Conservation (phyloP, 139 green algal genomes). For the Coccomyxa sp. region DNA sequence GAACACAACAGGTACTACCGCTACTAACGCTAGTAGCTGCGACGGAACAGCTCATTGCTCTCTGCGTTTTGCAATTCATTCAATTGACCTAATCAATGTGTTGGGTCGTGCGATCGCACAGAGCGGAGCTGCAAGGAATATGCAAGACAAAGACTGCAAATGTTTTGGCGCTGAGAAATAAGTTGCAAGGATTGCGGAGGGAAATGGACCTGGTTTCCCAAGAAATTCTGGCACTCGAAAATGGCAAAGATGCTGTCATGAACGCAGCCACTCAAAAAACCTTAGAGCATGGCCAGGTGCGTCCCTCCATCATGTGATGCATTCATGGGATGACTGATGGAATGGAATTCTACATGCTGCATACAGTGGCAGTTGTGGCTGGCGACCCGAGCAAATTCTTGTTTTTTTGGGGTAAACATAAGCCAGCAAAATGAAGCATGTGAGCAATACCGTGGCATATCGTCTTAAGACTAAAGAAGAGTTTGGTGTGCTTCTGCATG, state of each 20-base stretch:
- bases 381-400: not conserved
- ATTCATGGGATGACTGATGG: not conserved
- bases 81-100: not conserved
- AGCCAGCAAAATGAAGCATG: not conserved
- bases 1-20: slow-evolving; percentile 30
- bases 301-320: not conserved
- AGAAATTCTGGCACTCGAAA: slow-evolving; percentile 56
- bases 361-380: not conserved
- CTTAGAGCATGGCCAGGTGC: slow-evolving; percentile 78
- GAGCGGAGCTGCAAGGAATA: slow-evolving; percentile 50
- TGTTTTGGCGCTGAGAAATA: slow-evolving; percentile 83
- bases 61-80: not conserved
- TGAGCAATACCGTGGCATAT: not conserved
- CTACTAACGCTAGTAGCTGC: not conserved
- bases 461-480: not conserved
- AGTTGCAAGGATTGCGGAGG: slow-evolving; percentile 71
- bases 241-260: slow-evolving; percentile 64
- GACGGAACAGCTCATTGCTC: not conserved
- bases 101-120: not conserved
- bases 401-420: not conserved
- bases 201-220: slow-evolving; percentile 66
- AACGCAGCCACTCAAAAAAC: slow-evolving; percentile 64
- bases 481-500: not conserved
- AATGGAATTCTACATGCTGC: not conserved
- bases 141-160: slow-evolving; percentile 71